Percentiles rank a stretch among this genome's conserved stretches.
phyloP scores from a whole-genome alignment of 257 asterid genomes.

The Solanum gandarillasii region DNA sequence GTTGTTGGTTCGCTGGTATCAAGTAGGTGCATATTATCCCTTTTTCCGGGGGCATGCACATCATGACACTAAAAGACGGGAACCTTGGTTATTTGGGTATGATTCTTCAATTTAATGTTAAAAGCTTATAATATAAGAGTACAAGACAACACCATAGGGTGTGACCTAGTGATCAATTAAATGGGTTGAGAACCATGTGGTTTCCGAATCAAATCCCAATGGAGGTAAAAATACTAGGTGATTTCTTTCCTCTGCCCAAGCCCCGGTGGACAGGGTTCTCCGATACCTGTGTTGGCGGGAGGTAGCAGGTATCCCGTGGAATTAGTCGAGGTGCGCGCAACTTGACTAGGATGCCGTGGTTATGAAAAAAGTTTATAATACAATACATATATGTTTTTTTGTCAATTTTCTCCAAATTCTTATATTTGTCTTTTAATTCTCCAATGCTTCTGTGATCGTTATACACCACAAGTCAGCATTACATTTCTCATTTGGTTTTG shows the following conservation, averaged over 20 bases:
- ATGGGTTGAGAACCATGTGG: background rate
- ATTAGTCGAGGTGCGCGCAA: background rate
- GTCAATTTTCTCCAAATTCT: background rate
- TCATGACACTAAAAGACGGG: slow-evolving; percentile 96
- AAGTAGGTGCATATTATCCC: slow-evolving; percentile 94
- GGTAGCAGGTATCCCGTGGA: background rate
- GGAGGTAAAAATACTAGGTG: background rate
- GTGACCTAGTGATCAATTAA: background rate
- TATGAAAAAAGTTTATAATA: background rate
- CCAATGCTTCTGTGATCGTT: background rate
- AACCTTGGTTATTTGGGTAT: slow-evolving; percentile 97
- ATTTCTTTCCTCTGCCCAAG: background rate
- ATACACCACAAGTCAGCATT: background rate
- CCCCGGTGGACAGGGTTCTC: background rate
- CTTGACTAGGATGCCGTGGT: background rate
- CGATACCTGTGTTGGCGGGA: background rate
- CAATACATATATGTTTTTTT: background rate
- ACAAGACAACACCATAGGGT: background rate
- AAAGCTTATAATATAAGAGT: background rate
- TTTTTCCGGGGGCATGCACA: slow-evolving; percentile 98
- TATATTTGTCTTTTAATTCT: background rate
- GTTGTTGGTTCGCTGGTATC: slow-evolving; percentile 96
- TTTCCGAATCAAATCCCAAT: background rate
- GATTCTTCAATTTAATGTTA: slow-evolving; percentile 11
- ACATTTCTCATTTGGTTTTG: background rate